Evolutionary conservation across 257 asterid species (phyloP).

Genomic region (Datura wrightii): DNA sequence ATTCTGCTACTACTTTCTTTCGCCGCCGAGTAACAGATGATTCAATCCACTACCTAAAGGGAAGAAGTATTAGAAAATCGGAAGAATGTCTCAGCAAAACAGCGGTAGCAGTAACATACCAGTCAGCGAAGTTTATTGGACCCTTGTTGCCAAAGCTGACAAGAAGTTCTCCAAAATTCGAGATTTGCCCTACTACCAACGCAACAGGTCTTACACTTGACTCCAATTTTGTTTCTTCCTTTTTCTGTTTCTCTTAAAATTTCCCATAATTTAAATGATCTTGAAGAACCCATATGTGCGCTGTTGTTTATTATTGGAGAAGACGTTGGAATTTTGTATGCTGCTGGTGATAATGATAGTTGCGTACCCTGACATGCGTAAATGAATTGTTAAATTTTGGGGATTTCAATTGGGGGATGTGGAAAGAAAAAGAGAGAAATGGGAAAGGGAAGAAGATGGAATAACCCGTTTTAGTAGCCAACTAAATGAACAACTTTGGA

Average conservation of each 20-base stretch:
- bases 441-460: background rate
- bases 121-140: slow-evolving; percentile 87
- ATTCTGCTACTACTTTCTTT: background rate
- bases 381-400: background rate
- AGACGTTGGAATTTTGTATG: background rate
- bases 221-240: background rate
- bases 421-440: background rate
- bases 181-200: slow-evolving; percentile 89
- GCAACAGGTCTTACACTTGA: slow-evolving; percentile 59
- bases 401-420: background rate
- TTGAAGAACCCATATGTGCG: background rate
- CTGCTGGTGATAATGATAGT: background rate
- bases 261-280: background rate
- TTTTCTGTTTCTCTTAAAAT: background rate
- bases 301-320: background rate
- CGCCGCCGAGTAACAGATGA: background rate
- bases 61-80: background rate
- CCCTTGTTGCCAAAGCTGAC: slow-evolving; percentile 94
- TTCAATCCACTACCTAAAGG: background rate
- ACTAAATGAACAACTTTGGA: background rate
- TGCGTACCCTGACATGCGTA: background rate
- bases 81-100: slow-evolving; percentile 61
- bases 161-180: slow-evolving; percentile 96
- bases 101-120: slow-evolving; percentile 52
- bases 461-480: background rate